Base-by-base conservation (phyloP, 2,329 filamentous ascomycete species). In the Simplicillium sp. region DNA sequence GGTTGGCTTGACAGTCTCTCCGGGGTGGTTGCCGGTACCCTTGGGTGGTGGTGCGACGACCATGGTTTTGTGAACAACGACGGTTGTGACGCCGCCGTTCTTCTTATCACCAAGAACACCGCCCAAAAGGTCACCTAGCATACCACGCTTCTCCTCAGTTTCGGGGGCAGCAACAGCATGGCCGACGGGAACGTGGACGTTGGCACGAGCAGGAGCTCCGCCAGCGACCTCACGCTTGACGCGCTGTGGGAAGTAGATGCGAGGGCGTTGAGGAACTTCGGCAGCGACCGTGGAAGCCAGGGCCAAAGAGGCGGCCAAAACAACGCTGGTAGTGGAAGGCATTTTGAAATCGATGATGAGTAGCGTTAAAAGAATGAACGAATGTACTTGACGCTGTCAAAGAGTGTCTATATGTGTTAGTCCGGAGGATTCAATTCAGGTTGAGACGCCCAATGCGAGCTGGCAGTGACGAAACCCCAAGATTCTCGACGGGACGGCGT, bases 191-290 rank as follows among this genome's bases (percentile, higher is more conserved):
- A 7, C 31, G 31, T 15, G 31, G 20, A 25, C 9, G 28, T 31
- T 31, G 28, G 14, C 14, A 40, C 8, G 29, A 20, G 50, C 41
- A 39, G 54, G 54, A 33, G 62, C 62, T 45, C 54, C 56, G 51
- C 73, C 73, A 45, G 51, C 50, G 40, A 67, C 62, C 44, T 71
- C 62, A 41, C 73, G 67, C 59, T 71, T 77, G 50, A 79, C 62
- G 34, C 75, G 65, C 42, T 70, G 65, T 11, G 75, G 75, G 46
- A 72, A 78, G 55, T 77, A 79, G 51, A 76, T 73, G 53, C 65
- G 68, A 14, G 73, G 73, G 46, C 62, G 60, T 29, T 68, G 58
- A 31, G 56, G 50, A 41, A 69, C 62, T 16, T 68, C 70, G 48
- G 59, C 59, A 42, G 61, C 64, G n/a, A 64, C 53, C 3, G 68